A percentile compares a stretch with the other conserved stretches of the same genome.
Conservation (phyloP, 2,329 filamentous ascomycete genomes). For the Ceratocystis diversiconidia region DNA sequence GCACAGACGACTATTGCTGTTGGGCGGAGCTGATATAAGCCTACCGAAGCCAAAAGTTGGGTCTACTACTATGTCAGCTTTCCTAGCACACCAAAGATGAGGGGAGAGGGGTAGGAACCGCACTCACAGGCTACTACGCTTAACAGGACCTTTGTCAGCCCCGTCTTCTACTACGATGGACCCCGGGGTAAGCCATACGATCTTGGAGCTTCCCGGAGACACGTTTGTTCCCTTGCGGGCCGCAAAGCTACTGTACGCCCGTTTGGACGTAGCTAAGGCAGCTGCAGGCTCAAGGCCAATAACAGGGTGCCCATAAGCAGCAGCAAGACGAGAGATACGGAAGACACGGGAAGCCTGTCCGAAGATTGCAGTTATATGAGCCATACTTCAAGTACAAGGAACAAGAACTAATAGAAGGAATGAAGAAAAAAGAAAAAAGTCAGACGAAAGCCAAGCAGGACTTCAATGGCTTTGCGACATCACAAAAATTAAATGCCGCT, state of each 20-base stretch:
- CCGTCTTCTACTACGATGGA: not conserved
- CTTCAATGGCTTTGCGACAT: too few relatives aligned
- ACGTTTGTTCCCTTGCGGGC: not conserved
- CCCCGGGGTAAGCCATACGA: not conserved
- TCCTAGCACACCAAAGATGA: not conserved
- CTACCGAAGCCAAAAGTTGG: conserved; percentile 16
- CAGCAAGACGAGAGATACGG: not conserved
- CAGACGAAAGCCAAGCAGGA: too few relatives aligned
- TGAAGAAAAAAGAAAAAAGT: too few relatives aligned
- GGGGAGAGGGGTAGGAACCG: not conserved
- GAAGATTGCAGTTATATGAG: not conserved
- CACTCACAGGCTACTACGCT: conserved; percentile 13
- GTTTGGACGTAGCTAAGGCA: not conserved
- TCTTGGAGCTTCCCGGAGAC: not conserved
- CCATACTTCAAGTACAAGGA: too few relatives aligned
- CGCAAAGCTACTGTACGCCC: not conserved
- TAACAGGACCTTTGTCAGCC: not conserved
- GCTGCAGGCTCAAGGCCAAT: not conserved
- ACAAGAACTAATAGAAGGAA: too few relatives aligned
- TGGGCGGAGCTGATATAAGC: not conserved
- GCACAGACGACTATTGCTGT: not conserved
- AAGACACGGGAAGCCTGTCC: not conserved
- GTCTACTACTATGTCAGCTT: not conserved
- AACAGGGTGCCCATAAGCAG: not conserved
- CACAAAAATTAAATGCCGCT: not conserved